phyloP scores from a whole-genome alignment of 139 green algal species.

The Bryopsis sp. region DNA sequence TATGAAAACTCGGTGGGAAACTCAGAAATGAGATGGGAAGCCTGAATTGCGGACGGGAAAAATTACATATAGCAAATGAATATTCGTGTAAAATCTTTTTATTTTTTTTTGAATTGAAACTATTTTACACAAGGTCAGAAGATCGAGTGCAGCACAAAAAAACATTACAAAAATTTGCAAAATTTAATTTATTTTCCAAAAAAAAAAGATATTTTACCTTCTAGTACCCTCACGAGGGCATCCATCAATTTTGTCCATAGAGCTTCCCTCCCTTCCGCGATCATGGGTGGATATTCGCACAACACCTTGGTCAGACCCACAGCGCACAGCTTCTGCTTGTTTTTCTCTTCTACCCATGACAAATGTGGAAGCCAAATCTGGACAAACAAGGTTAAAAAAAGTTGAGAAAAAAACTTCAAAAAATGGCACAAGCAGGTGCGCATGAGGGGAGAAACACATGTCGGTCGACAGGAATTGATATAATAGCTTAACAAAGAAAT shows the following conservation, averaged over 20 bases:
- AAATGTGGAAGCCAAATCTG: slow-evolving; percentile 63
- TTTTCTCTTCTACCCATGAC: slow-evolving; percentile 34
- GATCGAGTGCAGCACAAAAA: too few species aligned
- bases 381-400: neutral
- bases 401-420: neutral
- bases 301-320: slow-evolving; percentile 63
- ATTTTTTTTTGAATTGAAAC: too few species aligned
- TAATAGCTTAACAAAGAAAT: too few species aligned
- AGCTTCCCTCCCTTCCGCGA: slow-evolving; percentile 12
- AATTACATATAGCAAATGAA: too few species aligned
- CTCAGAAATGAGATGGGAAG: too few species aligned
- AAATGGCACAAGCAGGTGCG: neutral
- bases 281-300: slow-evolving; percentile 39
- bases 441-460: neutral
- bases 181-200: too few species aligned
- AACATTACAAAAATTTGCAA: too few species aligned
- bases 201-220: slow-evolving; percentile 29
- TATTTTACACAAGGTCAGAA: too few species aligned
- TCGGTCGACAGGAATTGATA: too few species aligned
- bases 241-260: slow-evolving; percentile 59
- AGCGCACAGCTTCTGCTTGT: slow-evolving; percentile 68
- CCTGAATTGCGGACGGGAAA: too few species aligned
- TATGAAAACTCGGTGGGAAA: too few species aligned
- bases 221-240: slow-evolving; percentile 41
- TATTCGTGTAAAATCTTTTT: too few species aligned